phyloP scores from a whole-genome alignment of 805 yeast species.

The Metschnikowia rubicola region DNA sequence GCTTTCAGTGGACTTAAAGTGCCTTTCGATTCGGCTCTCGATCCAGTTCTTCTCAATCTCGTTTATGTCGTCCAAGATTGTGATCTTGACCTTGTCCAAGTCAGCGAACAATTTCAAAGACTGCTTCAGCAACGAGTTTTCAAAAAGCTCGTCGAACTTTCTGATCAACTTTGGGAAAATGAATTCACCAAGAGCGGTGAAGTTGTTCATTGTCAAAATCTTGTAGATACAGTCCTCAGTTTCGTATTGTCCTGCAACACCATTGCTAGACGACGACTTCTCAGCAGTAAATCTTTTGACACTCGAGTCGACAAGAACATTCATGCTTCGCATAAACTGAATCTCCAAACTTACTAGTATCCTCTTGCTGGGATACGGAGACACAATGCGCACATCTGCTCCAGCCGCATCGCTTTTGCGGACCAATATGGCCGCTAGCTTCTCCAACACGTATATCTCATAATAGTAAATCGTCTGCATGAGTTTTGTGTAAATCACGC shows the following conservation, averaged over 20 bases:
- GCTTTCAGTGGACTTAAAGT: conserved; percentile 21
- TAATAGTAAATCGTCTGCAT: conserved; percentile 36
- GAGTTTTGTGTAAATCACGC: conserved; percentile 30
- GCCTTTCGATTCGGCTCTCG: conserved; percentile 25
- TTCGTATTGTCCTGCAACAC: conserved; percentile 11
- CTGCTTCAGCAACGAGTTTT: conserved; percentile 34
- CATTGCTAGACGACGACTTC: conserved; percentile 13
- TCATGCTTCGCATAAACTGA: conserved; percentile 43
- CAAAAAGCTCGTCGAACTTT: conserved; percentile 34
- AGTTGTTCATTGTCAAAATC: conserved; percentile 42
- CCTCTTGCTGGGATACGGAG: conserved; percentile 39
- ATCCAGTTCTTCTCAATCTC: conserved; percentile 35
- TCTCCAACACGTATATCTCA: conserved; percentile 32
- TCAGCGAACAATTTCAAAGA: conserved; percentile 39
- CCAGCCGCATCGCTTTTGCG: conserved; percentile 13
- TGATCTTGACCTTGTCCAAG: conserved; percentile 37
- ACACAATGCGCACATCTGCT: conserved; percentile 29
- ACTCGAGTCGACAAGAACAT: conserved; percentile 37
- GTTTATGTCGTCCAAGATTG: conserved; percentile 40
- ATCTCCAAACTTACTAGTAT: conserved; percentile 40
- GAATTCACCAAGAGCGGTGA: conserved; percentile 31
- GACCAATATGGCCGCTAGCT: conserved; percentile 27
- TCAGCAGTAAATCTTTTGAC: conserved; percentile 34
- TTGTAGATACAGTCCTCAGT: conserved; percentile 32
- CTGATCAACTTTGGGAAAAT: conserved; percentile 31